A percentile compares a stretch with the other conserved stretches of the same genome.
These are phyloP conservation scores for Trichomonascus vanleenenianus DNA, from an alignment of 805 yeast genomes.

Conservation along the genomic window DNA sequence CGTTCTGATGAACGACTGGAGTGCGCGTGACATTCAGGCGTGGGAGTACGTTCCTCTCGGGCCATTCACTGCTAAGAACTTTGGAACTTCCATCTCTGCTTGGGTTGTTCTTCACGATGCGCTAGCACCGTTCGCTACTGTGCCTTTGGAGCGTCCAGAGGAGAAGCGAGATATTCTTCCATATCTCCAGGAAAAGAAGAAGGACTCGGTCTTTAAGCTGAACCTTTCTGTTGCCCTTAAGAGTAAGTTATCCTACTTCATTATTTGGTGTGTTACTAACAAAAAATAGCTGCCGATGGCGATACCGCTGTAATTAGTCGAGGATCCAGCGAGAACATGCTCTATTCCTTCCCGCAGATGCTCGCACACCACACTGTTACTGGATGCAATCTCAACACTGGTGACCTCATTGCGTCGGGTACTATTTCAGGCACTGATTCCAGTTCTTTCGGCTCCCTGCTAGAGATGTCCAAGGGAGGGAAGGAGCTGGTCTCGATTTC, in stretches of 20 bases:
- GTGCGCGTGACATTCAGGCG: conserved; percentile 22
- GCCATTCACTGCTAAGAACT: conserved; percentile 22
- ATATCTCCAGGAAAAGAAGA: conserved; percentile 14
- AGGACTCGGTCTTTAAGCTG: conserved; percentile 14
- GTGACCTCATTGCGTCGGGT: conserved; percentile 24
- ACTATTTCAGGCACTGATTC: conserved; percentile 18
- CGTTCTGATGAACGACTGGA: conserved; percentile 24
- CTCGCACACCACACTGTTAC: conserved; percentile 22
- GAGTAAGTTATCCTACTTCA: no score
- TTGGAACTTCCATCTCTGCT: conserved; percentile 21
- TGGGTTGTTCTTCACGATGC: conserved; percentile 23
- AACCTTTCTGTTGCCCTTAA: conserved; percentile 10
- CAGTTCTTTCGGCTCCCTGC: conserved; percentile 16
- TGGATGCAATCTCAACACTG: conserved; percentile 19
- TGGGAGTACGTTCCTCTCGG: conserved; percentile 25
- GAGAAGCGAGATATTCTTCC: conserved; percentile 13
- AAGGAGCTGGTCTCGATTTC: conserved; percentile 3
- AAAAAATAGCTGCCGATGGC: conserved; percentile 8
- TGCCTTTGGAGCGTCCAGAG: conserved; percentile 12
- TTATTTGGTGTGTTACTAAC: no score
- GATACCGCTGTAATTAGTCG: conserved; percentile 6
- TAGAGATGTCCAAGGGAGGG: conserved; percentile 18
- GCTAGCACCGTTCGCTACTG: conserved; percentile 12
- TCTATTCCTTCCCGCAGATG: conserved; percentile 22
- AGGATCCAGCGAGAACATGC: conserved; percentile 13